phyloP scores from a whole-genome alignment of 805 yeast genomes.

The Wickerhamiella parazyma region DNA sequence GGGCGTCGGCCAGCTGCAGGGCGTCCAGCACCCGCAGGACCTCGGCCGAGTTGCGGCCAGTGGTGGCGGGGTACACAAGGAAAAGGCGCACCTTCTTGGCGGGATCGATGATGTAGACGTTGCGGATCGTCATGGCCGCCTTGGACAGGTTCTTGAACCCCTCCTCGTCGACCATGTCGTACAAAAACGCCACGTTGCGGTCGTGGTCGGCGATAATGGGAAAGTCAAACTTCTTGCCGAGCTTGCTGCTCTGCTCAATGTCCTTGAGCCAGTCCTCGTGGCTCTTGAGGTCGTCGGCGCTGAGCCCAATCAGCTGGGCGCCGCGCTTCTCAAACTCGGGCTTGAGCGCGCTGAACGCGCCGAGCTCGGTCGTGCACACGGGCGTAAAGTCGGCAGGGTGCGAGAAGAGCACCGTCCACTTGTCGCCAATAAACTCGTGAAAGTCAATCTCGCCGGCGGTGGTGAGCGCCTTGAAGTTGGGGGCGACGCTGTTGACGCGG shows the following conservation, averaged over 20 bases:
- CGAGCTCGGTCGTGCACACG: conserved; percentile 91
- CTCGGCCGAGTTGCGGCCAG: conserved; percentile 89
- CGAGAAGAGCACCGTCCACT: conserved; percentile 80
- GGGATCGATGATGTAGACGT: conserved; percentile 86
- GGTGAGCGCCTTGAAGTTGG: conserved; percentile 73
- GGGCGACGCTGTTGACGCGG: conserved; percentile 75
- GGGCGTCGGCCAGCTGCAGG: conserved; percentile 58
- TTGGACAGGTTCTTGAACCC: conserved; percentile 67
- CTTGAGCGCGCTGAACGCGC: conserved; percentile 81
- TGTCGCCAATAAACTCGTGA: conserved; percentile 74
- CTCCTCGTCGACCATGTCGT: conserved; percentile 80
- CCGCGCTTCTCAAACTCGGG: conserved; percentile 77
- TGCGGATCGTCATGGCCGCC: conserved; percentile 75
- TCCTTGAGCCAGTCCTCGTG: conserved; percentile 84
- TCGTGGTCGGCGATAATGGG: conserved; percentile 84
- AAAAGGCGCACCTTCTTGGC: conserved; percentile 74
- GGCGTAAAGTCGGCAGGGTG: conserved; percentile 97
- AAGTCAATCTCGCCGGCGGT: conserved; percentile 73
- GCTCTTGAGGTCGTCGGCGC: conserved; percentile 68
- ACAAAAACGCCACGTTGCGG: conserved; percentile 70
- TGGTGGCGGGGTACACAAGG: conserved; percentile 82
- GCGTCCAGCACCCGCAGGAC: conserved; percentile 84
- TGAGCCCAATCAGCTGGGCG: conserved; percentile 78
- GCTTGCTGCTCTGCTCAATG: conserved; percentile 65
- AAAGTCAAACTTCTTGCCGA: conserved; percentile 60